Evolutionary conservation across 2,329 filamentous ascomycete species (phyloP).

Genomic region (Colletotrichum eleusines): DNA sequence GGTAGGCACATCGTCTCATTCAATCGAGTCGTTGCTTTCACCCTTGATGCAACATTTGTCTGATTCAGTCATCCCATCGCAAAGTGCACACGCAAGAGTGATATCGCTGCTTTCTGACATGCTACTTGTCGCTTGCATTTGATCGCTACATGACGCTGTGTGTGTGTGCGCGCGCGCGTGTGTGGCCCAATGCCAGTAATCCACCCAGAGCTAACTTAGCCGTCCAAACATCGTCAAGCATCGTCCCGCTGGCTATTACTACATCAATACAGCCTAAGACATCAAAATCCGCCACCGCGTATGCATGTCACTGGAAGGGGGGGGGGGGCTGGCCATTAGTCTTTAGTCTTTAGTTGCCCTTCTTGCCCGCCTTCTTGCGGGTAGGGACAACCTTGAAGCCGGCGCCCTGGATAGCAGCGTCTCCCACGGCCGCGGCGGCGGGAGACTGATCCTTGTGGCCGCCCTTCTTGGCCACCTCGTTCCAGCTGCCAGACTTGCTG

Average conservation of each 20-base stretch:
- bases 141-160: slow-evolving; percentile 19
- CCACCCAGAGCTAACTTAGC: slow-evolving; percentile 12
- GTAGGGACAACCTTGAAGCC: slow-evolving; percentile 91
- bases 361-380: slow-evolving; percentile 91
- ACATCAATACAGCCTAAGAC: slow-evolving; percentile 7
- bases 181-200: slow-evolving; percentile 5
- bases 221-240: slow-evolving; percentile 19
- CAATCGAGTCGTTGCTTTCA: no score
- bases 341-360: slow-evolving; percentile 54
- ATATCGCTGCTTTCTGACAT: slow-evolving; percentile 4
- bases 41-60: not conserved
- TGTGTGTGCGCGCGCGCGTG: no score
- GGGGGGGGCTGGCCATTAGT: no score
- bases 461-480: slow-evolving; percentile 96
- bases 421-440: slow-evolving; percentile 45
- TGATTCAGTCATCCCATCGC: not conserved
- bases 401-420: slow-evolving; percentile 60
- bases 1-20: not conserved
- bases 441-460: slow-evolving; percentile 62
- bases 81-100: not conserved
- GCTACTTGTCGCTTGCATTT: slow-evolving; percentile 29
- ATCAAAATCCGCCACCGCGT: not conserved
- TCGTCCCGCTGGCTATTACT: slow-evolving; percentile 5
- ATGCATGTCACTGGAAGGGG: not conserved
- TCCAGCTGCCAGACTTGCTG: slow-evolving; percentile 74